Base-by-base conservation (phyloP, 352 stramenopile genomes). In the Globisporangium ultimum region DNA sequence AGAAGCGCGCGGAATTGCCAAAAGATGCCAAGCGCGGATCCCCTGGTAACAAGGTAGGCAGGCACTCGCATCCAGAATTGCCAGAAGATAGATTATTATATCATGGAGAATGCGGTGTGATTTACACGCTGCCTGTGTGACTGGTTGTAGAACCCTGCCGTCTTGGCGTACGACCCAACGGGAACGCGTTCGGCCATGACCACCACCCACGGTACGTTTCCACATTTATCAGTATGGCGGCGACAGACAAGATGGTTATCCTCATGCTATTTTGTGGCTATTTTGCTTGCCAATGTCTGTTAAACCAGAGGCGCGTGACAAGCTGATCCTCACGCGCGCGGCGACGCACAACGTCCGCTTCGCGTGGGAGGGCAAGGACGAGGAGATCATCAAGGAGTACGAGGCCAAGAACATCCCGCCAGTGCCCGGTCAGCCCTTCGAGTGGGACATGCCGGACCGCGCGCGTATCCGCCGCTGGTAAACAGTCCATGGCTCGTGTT, bases 181-280 rank as follows among this genome's bases (percentile, higher is more conserved):
- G 85, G 85, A 59, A 96, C 87, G 42, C 84, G 87, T 53, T 95
- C 87, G 22, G 87, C 87, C 60, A 96, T 96, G 87, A 77, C 60
- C 22, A 91, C 86, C 28, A 93, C 87, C 10, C 79, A 90, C 64
- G 85, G 74, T 84, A 67, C 40, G 63, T 22, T 12, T 28, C 47
- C 48, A 24, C 24, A n/a, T n/a, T 52, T 34, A 34, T 38, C 24
- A 40, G 12, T 24, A n/a, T 50, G 8, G 10, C 49, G 20, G n/a
- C 12, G 22, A 4, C 13, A 43, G 10, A 11, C 22, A 13, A 6
- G 49, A n/a, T 9, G 53, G 14, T 10, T 11, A 3, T 54, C 22
- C 15, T 54, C 12, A 54, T 40, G 43, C 6, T 41, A 46, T 34
- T 9, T 21, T n/a, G 34, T 48, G 18, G 24, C 3, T 28, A 15